Evolutionary conservation across 208 protist species (phyloP), one percentile per base, ranked within the genome.

Genomic region (Trypanosomatidae sp.): DNA sequence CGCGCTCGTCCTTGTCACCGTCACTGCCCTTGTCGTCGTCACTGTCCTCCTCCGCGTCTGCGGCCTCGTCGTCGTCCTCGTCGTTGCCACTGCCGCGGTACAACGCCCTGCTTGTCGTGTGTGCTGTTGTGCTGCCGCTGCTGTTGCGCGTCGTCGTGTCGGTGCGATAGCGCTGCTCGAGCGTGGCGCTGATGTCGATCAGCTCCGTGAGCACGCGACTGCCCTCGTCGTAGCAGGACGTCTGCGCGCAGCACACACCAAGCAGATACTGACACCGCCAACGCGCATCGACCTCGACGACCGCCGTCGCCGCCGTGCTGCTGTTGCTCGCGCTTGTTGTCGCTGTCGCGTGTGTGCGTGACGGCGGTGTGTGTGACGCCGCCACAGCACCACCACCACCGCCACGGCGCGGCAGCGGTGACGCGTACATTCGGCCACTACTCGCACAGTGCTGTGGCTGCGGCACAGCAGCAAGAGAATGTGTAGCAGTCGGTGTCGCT

Each of bases 211-310:
- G 46, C 24, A 80, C 61, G 43, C 60, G 54, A 33, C 57, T 52
- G 1, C 66, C 81, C 33, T 87, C 73, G 44, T 54, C 59, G 53
- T 80, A 82, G 43, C 63, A 64, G 35, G 72, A 47, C n/a, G 65
- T 67, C 43, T 60, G 72, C 18, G 53, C 64, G 51, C 76, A 90
- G 45, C 62, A 73, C n/a, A 90, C 76, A 0, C 70, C 81, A 24
- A 85, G 53, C 7, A 90, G 50, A 51, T 87, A 90, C 40, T 87
- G 71, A 46, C 81, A 90, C 7, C 70, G 54, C 77, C 76, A 87
- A 23, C 69, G 53, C 18, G 71, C 53, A 32, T 54, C 38, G 33
- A 79, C 43, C 38, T 81, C 71, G 2, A 74, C 47, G n/a, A 25
- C 13, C 21, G 51, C 50, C 45, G 53, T 38, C 39, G 43, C 48